These are phyloP conservation scores for Xylaria sp. DNA, from an alignment of 495 filamentous ascomycete genomes.

Conservation along the genomic window DNA sequence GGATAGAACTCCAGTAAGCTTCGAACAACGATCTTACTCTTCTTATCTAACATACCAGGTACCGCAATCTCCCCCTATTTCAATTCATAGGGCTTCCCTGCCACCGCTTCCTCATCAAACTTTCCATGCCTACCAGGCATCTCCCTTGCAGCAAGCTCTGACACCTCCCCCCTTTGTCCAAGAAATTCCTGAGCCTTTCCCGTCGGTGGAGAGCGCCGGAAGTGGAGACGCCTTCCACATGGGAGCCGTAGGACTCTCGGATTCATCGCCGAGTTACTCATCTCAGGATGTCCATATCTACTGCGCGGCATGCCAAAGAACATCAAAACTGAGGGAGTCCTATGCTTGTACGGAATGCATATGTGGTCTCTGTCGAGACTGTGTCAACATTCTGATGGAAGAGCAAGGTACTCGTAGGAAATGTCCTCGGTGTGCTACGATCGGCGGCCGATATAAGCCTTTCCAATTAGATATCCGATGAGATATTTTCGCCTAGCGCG, in stretches of 20 bases:
- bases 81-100: constrained; percentile 75
- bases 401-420: constrained; percentile 66
- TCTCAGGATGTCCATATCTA: constrained; percentile 80
- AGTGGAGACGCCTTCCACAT: constrained; percentile 73
- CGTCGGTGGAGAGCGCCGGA: constrained; percentile 76
- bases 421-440: constrained; percentile 70
- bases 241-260: constrained; percentile 56
- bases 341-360: constrained; percentile 96
- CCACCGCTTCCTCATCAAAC: constrained; percentile 70
- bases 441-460: constrained; percentile 72
- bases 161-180: constrained; percentile 77
- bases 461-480: constrained; percentile 71
- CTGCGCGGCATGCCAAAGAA: constrained; percentile 79
- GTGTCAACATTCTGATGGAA: constrained; percentile 77
- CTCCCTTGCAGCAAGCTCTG: constrained; percentile 83
- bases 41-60: constrained; percentile 59
- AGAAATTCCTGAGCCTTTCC: constrained; percentile 76
- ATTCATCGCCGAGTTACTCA: constrained; percentile 62
- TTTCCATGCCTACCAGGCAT: constrained; percentile 80
- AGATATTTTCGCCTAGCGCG: constrained; percentile 19
- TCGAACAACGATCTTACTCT: constrained; percentile 40
- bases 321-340: constrained; percentile 76
- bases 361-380: constrained; percentile 85
- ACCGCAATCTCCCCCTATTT: constrained; percentile 71
- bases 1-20: constrained; percentile 79